Conservation (phyloP, 176 grass and related monocot species). For the Triticum urartu region DNA sequence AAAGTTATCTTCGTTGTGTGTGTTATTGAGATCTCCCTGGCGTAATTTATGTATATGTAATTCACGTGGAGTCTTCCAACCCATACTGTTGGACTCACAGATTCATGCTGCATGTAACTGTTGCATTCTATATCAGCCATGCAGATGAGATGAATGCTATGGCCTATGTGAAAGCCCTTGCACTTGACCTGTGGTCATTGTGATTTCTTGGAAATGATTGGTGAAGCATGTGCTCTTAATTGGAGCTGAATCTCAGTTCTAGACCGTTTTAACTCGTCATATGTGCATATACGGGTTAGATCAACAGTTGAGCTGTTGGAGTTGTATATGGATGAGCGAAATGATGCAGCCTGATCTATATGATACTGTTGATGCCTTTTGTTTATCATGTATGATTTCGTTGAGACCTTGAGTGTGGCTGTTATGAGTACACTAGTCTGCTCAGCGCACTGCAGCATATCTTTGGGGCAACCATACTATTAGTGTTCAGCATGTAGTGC, state of each 20-base stretch:
- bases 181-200: not conserved
- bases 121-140: conserved; percentile 14
- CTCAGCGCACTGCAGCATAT: not conserved
- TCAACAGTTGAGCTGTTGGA: conserved; percentile 4
- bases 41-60: conserved; percentile 12
- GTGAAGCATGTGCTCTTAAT: not conserved
- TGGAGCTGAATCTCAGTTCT: conserved; percentile 19
- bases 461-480: not conserved
- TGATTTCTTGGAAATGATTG: conserved; percentile 20
- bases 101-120: conserved; percentile 20
- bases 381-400: conserved; percentile 3
- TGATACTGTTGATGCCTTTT: conserved; percentile 6
- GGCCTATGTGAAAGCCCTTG: conserved; percentile 1
- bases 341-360: not conserved
- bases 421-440: not conserved
- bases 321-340: conserved; percentile 12
- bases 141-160: not conserved
- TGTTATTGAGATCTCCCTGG: not conserved
- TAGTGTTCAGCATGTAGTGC: conserved; percentile 14
- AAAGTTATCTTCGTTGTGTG: not conserved
- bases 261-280: not conserved
- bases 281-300: not conserved
- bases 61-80: not conserved
- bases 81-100: conserved; percentile 4
- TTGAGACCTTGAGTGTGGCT: not conserved